Evolutionary conservation across 345 rosid genomes (phyloP), one percentile per base, ranked within the genome.

Genomic region (Citrus inodora): DNA sequence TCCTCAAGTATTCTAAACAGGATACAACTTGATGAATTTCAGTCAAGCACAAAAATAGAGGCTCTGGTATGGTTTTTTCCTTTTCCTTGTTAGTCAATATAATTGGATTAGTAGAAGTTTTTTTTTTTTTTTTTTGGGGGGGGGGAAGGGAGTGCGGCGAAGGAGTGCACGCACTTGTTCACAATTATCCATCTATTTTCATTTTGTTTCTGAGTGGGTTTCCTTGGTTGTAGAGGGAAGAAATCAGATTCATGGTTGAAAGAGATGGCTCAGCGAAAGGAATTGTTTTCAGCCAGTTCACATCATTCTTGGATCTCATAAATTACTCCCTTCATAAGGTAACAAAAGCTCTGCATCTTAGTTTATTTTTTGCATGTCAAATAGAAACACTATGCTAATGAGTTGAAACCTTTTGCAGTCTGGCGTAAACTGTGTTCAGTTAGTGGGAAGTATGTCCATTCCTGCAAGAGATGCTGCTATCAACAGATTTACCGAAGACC

Each of bases 231-330:
- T 79, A 96, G 99, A 92, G 98, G 84, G 98, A 96, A 87, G 99
- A 96, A 89, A 96, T 96, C 66, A 89, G 96, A 75, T 78, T 84
- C 80, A 96, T 94, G 99, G 87, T 90, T 68, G 99, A 96, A 82
- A 91, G 97, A 86, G 99, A 96, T 82, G 97, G 99, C 59, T 96
- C 97, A 73, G 97, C 99, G 16, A 96, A 96, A 82, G 99, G 91
- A 78, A 94, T 96, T 81, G 97, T 94, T 71, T 96, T 96, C 88
- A 94, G 99, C 88, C 99, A 96, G 88, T 96, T 94, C 88, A 92
- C 98, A 16, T 90, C 97, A 27, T 96, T 94, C 84, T 86, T 96
- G 87, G 98, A 94, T 89, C 92, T 96, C 77, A 94, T 96, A 74
- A 88, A 85, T 75, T 96, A 90, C 86, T 88, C 97, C 55, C 93